Evolutionary conservation across 225 moss, liverwort and hornwort genomes (phyloP).

Genomic region (Pleurozium schreberi): DNA sequence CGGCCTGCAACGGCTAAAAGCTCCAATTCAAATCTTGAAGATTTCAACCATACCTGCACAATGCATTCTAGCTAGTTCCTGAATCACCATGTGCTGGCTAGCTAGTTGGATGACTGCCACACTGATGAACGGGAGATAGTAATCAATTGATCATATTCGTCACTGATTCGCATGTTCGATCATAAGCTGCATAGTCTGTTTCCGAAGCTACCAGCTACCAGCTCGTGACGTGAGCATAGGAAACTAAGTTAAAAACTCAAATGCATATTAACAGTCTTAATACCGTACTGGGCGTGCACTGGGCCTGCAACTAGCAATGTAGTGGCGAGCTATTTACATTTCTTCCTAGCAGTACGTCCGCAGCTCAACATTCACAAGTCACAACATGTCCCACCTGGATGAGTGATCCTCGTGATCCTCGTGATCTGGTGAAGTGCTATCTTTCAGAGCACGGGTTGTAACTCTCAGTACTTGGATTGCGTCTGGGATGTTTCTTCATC

Average conservation of each 20-base stretch:
- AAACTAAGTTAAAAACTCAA: not conserved
- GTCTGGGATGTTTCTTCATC: not conserved
- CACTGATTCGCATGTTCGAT: not conserved
- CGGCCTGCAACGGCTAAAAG: not conserved
- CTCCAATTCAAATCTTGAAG: not conserved
- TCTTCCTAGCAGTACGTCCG: not conserved
- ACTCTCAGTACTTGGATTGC: not conserved
- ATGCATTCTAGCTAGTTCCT: not conserved
- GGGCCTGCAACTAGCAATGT: not conserved
- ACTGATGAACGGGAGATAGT: not conserved
- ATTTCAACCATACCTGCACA: not conserved
- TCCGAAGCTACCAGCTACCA: not conserved
- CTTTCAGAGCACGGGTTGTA: not conserved
- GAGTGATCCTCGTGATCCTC: not conserved
- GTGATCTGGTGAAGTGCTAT: constrained; percentile 6
- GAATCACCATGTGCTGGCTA: not conserved
- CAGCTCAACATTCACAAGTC: not conserved
- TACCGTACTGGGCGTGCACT: not conserved
- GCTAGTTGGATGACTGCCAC: not conserved
- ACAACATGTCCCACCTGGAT: constrained; percentile 6
- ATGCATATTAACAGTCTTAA: not conserved
- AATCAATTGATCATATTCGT: not conserved
- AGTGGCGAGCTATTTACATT: not conserved
- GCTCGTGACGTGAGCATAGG: not conserved
- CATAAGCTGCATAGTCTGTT: not conserved